phyloP scores from a whole-genome alignment of 345 rosid species.

The Hirschfeldia incana region DNA sequence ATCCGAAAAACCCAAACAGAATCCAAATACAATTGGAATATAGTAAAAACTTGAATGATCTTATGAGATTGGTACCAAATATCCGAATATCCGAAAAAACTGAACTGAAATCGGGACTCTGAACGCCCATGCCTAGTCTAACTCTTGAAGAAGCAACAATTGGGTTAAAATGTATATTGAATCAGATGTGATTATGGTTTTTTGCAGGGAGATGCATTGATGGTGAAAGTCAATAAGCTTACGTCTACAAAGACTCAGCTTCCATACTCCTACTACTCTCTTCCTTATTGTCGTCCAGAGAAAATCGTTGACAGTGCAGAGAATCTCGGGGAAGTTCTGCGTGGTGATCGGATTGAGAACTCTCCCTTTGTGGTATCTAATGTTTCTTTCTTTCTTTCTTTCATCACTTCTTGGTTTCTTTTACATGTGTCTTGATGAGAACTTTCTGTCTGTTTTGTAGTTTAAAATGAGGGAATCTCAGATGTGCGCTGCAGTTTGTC shows the following conservation, averaged over 20 bases:
- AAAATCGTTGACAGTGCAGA: slow-evolving; percentile 76
- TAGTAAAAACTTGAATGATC: too few relatives aligned
- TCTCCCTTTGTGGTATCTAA: slow-evolving; percentile 71
- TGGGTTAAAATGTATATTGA: neutral
- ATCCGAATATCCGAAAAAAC: neutral
- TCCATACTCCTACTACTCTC: slow-evolving; percentile 82
- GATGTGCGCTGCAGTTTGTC: slow-evolving; percentile 65
- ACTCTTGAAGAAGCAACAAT: neutral
- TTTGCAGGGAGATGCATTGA: slow-evolving; percentile 69
- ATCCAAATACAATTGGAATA: neutral
- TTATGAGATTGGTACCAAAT: too few relatives aligned
- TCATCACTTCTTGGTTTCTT: neutral
- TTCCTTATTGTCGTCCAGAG: slow-evolving; percentile 65
- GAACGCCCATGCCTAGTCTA: neutral
- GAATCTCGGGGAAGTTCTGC: slow-evolving; percentile 94
- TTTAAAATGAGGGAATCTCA: slow-evolving; percentile 83
- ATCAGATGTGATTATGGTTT: neutral
- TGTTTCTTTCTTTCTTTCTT: too few relatives aligned
- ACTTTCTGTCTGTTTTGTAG: slow-evolving; percentile 39
- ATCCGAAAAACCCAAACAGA: neutral
- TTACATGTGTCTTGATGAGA: neutral
- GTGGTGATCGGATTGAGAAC: slow-evolving; percentile 90
- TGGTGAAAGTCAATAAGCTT: slow-evolving; percentile 89
- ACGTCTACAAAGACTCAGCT: slow-evolving; percentile 91
- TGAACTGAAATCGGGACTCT: neutral